Evolutionary conservation across 2,329 filamentous ascomycete genomes (phyloP).

Genomic region (Claviceps paspali): DNA sequence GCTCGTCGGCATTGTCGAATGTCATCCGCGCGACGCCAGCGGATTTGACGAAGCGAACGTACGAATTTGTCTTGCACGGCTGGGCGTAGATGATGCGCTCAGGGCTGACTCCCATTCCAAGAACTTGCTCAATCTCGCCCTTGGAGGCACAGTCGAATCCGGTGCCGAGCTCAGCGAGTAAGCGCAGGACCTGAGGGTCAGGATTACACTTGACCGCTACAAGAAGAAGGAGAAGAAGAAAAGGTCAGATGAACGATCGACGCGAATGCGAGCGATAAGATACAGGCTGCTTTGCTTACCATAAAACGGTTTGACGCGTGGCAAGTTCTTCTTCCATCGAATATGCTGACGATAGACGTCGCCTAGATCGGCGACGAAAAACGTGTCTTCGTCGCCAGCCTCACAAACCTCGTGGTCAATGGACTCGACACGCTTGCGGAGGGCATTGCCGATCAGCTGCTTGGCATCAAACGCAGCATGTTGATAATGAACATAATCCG

Average conservation of each 20-base stretch:
- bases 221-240: slow-evolving; percentile 2
- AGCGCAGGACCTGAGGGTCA: slow-evolving; percentile 72
- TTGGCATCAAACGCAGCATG: slow-evolving; percentile 40
- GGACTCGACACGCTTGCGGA: slow-evolving; percentile 69
- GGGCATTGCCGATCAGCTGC: slow-evolving; percentile 70
- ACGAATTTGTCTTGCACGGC: slow-evolving; percentile 98
- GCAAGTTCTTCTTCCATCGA: slow-evolving; percentile 91
- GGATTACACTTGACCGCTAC: slow-evolving; percentile 99
- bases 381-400: slow-evolving; percentile 89
- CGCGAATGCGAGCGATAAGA: no score
- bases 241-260: no score
- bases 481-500: slow-evolving; percentile 26
- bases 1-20: slow-evolving; percentile 94
- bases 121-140: slow-evolving; percentile 84
- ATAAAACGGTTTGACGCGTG: slow-evolving; percentile 90
- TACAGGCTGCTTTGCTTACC: slow-evolving; percentile 38
- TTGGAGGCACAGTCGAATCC: slow-evolving; percentile 99
- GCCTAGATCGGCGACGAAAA: slow-evolving; percentile 95
- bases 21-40: slow-evolving; percentile 94
- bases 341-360: slow-evolving; percentile 98
- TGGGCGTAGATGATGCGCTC: slow-evolving; percentile 96
- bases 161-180: slow-evolving; percentile 76
- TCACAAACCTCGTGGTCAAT: slow-evolving; percentile 82
- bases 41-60: slow-evolving; percentile 76
- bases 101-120: slow-evolving; percentile 68